Evolutionary conservation across 192 early-diverging fungal species (phyloP).

Genomic region (Jimgerdemannia lactiflua): DNA sequence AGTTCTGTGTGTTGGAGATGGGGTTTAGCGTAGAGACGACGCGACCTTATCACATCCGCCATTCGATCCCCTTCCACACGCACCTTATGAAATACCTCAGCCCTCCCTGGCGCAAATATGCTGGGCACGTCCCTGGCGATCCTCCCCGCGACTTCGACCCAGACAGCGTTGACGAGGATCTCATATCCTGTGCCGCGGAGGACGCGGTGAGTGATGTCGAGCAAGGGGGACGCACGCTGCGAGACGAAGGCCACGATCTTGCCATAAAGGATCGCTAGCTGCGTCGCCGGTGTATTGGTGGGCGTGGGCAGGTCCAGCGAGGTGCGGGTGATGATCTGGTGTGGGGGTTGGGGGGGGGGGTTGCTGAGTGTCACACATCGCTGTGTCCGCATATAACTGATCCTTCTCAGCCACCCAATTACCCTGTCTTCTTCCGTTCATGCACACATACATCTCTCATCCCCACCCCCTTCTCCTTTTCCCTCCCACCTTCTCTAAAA

Average conservation of each 20-base stretch:
- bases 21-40: too few relatives aligned
- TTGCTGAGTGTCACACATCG: background rate
- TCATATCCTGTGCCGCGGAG: slow-evolving; percentile 63
- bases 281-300: background rate
- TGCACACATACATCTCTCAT: background rate
- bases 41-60: too few relatives aligned
- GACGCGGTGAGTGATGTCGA: slow-evolving; percentile 51
- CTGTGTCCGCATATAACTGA: too few relatives aligned
- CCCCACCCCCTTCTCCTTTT: too few relatives aligned
- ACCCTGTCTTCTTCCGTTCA: background rate
- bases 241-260: slow-evolving; percentile 51
- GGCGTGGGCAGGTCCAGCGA: background rate
- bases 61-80: background rate
- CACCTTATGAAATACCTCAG: slow-evolving; percentile 70
- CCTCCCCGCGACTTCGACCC: slow-evolving; percentile 43
- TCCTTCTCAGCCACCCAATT: too few relatives aligned
- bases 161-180: slow-evolving; percentile 60
- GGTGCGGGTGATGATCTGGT: background rate
- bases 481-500: slow-evolving; percentile 46
- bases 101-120: slow-evolving; percentile 63
- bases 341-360: background rate
- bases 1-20: slow-evolving; percentile 34
- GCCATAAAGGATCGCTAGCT: slow-evolving; percentile 54
- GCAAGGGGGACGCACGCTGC: slow-evolving; percentile 41
- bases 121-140: slow-evolving; percentile 44